Percentiles rank a stretch among this genome's conserved stretches.
Evolutionary conservation across 768 basidiomycete genomes (phyloP).

Genomic region (Pisolithus albus): DNA sequence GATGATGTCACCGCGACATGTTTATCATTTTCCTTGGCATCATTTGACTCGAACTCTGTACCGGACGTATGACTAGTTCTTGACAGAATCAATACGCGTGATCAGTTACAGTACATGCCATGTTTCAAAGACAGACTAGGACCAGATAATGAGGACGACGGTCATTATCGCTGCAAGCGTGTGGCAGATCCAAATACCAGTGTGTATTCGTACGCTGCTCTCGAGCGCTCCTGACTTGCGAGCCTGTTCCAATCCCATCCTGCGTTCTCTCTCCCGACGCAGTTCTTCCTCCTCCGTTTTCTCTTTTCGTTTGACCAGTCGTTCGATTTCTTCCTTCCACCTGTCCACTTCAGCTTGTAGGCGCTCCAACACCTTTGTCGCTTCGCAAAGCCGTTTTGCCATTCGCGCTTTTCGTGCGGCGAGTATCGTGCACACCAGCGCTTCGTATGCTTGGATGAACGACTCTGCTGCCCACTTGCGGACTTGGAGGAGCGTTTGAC

Average conservation of each 20-base stretch:
- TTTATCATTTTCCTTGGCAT: too few species aligned
- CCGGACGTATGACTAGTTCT: not conserved
- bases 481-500: too few species aligned
- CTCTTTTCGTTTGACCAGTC: slow-evolving; percentile 24
- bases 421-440: slow-evolving; percentile 6
- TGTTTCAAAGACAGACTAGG: too few species aligned
- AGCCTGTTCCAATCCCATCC: too few species aligned
- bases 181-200: too few species aligned
- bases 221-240: too few species aligned
- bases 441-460: slow-evolving; percentile 9
- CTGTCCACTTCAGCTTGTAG: slow-evolving; percentile 19
- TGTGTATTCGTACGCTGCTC: too few species aligned
- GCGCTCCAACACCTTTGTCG: slow-evolving; percentile 11
- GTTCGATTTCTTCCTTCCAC: slow-evolving; percentile 21
- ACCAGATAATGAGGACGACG: too few species aligned
- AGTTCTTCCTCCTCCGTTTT: slow-evolving; percentile 21
- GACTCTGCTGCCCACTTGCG: not conserved
- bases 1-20: not conserved
- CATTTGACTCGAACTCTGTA: not conserved
- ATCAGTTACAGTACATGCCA: not conserved
- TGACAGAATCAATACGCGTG: not conserved
- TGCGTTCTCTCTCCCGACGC: too few species aligned
- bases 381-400: slow-evolving; percentile 17
- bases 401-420: slow-evolving; percentile 16
- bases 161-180: too few species aligned